Evolutionary conservation across 225 moss, liverwort and hornwort species (phyloP), one percentile per base, ranked within the genome.

Genomic region (Marchantia polymorpha): DNA sequence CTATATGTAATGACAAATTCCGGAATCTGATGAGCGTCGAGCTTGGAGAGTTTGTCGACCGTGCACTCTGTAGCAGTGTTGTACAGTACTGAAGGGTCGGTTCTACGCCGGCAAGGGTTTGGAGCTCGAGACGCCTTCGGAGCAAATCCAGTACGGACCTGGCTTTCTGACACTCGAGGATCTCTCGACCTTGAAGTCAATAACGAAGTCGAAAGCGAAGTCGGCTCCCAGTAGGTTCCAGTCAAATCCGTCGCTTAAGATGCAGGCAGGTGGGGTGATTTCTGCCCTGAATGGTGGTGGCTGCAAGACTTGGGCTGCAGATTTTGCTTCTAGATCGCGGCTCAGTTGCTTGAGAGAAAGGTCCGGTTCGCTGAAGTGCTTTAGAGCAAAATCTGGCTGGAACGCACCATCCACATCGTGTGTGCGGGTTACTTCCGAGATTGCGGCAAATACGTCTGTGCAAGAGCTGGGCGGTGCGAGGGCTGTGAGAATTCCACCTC

Each of bases 401-500:
- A 73, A 26, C 25, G 56, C 53, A 51, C 15, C 72, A 13, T 48
- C 64, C 59, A 13, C 49, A 50, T 6, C 48, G 0, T 8, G 7
- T 10, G 60, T 63, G 69, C 29, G 50, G 39, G 31, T 30, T 70
- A 23, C 13, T 50, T 23, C 52, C 0, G 49, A 54, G 30, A 46
- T 68, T 3, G 72, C 50, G 0, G 50, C 79, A 50, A 51, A 67
- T 51, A 65, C 66, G 27, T 65, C 53, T 6, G 66, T 55, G 22
- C 23, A 55, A 17, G 75, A 72, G 31, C 16, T 75, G 39, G 65
- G 12, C 39, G 55, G 23, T 54, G 63, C 69, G 53, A 52, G 25
- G 20, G 61, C 7, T 0, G 63, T 52, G 77, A 77, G 74, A 30
- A 83, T 92, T 81, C 89, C 91, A 70, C 92, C 94, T 73, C 97